Conservation (phyloP, 2,329 filamentous ascomycete genomes). For the Sporothrix humicola region DNA sequence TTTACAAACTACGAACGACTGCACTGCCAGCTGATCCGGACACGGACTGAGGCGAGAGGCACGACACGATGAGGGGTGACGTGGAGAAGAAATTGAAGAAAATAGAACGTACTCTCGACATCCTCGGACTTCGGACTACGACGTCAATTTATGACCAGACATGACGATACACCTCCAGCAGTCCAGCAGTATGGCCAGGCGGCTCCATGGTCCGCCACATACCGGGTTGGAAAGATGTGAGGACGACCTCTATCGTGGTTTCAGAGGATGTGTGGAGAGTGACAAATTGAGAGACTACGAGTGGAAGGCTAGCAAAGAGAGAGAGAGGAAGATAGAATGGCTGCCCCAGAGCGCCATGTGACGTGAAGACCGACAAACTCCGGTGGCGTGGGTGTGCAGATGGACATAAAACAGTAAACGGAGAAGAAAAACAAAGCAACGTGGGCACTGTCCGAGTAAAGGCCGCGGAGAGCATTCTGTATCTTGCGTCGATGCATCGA, state of each 20-base stretch:
- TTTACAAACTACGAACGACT: background rate
- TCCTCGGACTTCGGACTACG: too few relatives aligned
- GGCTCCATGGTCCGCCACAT: slow-evolving; percentile 21
- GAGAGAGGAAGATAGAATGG: background rate
- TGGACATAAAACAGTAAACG: too few relatives aligned
- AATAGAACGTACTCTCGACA: too few relatives aligned
- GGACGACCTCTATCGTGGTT: background rate
- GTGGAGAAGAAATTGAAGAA: too few relatives aligned
- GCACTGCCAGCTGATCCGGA: background rate
- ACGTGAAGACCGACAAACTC: background rate
- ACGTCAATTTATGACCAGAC: too few relatives aligned
- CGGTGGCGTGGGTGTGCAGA: slow-evolving; percentile 5
- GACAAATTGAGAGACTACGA: background rate
- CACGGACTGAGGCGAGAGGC: slow-evolving; percentile 17
- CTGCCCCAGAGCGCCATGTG: slow-evolving; percentile 8
- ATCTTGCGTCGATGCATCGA: background rate
- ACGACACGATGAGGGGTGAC: background rate
- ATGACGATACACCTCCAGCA: too few relatives aligned
- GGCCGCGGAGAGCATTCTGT: background rate
- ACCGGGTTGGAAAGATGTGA: background rate
- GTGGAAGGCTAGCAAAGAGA: background rate
- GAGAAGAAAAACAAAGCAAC: background rate
- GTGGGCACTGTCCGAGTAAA: too few relatives aligned
- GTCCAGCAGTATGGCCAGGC: background rate
- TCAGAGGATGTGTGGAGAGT: background rate